Evolutionary conservation across 2,329 filamentous ascomycete species (phyloP), one percentile per base, ranked within the genome.

Genomic region (Trichoderma afroharzianum): DNA sequence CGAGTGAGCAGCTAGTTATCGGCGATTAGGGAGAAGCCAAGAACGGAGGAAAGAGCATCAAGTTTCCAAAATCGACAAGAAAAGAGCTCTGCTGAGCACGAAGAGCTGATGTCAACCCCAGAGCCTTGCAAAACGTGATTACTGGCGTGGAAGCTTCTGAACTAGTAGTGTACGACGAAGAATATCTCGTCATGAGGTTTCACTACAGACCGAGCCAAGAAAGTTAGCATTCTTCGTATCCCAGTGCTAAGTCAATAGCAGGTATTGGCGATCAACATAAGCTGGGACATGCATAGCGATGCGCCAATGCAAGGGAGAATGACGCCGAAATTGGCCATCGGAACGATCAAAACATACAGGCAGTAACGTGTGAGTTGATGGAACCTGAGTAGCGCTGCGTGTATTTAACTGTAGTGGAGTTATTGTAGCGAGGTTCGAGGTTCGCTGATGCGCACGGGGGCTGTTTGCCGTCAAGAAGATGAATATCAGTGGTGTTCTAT

Each of bases 381-480:
- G 24, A 26, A 47, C 28, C 26, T 67, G 39, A 43, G 39, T n/a
- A 43, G 3, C 15, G 15, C 39, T 43, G 39, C 68, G 47, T 39
- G 63, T 63, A 32, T 67, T 47, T 71, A 61, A 58, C 47, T 53
- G 58, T 36, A 63, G 74, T 71, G 64, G 21, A 50, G 33, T 36
- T 39, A 58, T 67, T 55, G 62, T 64, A 47, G 39, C 68, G n/a
- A 39, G 53, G 59, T 59, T 72, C 68, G n/a, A 39, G 53, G 59
- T 59, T 72, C 71, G 74, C 75, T 76, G 71, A 72, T 72, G 72
- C 59, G 73, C 72, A 33, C 24, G 18, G 64, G 72, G 74, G 69
- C 71, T 73, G 58, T 74, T 76, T 62, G 64, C 62, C 75, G 73
- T 68, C 73, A 77, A 74, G 71, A 73, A 75, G 73, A 76, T 74